phyloP scores from a whole-genome alignment of 305 asterid genomes.

The Andrographis paniculata region DNA sequence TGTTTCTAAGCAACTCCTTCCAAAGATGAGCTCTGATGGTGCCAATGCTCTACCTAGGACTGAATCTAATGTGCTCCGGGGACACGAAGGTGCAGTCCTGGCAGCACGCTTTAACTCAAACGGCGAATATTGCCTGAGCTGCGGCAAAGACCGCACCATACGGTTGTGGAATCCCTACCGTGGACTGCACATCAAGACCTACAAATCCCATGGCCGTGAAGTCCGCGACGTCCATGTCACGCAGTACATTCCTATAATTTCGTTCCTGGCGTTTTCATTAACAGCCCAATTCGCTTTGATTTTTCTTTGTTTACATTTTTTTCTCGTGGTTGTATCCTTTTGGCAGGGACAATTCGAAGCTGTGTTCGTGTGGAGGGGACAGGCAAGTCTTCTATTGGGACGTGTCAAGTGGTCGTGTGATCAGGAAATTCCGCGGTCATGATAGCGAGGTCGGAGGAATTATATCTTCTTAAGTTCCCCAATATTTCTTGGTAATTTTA shows the following conservation, averaged over 20 bases:
- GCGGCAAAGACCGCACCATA: conserved; percentile 91
- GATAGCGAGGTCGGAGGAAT: conserved; percentile 98
- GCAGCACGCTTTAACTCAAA: conserved; percentile 85
- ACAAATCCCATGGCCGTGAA: conserved; percentile 89
- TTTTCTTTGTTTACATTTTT: neutral
- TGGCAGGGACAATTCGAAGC: conserved; percentile 76
- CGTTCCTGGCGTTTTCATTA: conserved; percentile 4
- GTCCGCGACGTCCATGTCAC: conserved; percentile 89
- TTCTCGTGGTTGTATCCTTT: neutral
- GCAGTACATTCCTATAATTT: conserved; percentile 25
- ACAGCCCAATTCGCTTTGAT: neutral
- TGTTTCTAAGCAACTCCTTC: too few species aligned
- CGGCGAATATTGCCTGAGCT: conserved; percentile 85
- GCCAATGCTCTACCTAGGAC: conserved; percentile 53
- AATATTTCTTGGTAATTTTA: too few species aligned
- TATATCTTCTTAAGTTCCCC: too few species aligned
- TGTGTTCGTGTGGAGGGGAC: conserved; percentile 89
- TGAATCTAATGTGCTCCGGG: conserved; percentile 68
- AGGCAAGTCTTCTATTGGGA: conserved; percentile 94
- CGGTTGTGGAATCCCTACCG: conserved; percentile 97
- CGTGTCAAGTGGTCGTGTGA: conserved; percentile 76
- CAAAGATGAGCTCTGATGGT: conserved; percentile 32
- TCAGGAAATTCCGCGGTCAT: conserved; percentile 91
- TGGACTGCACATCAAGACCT: conserved; percentile 79
- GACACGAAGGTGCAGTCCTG: conserved; percentile 86